Evolutionary conservation across 2,329 filamentous ascomycete genomes (phyloP).

Genomic region (Cladosporium austrohemisphaericum): DNA sequence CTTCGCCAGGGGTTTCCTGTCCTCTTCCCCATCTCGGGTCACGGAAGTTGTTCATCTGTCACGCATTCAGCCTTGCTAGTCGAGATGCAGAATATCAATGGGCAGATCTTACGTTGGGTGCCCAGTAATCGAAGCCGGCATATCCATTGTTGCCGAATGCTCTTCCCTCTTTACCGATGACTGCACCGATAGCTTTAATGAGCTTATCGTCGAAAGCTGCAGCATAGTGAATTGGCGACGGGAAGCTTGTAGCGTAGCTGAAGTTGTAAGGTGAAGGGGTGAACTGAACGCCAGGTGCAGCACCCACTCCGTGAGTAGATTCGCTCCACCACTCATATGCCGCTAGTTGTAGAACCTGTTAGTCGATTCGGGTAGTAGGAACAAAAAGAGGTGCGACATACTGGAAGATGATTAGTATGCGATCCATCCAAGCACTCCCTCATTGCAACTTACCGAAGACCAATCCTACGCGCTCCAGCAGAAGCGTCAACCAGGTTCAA

Average conservation of each 20-base stretch:
- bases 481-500: constrained; percentile 45
- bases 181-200: constrained; percentile 52
- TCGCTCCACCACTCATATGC: constrained; percentile 58
- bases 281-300: constrained; percentile 12
- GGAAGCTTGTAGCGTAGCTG: constrained; percentile 60
- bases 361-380: no score
- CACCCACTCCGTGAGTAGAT: constrained; percentile 49
- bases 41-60: constrained; percentile 13
- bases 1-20: constrained; percentile 39
- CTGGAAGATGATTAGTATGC: no score
- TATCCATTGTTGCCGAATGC: constrained; percentile 55
- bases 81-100: constrained; percentile 48
- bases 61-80: no score
- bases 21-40: constrained; percentile 24
- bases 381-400: no score
- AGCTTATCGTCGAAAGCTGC: constrained; percentile 61
- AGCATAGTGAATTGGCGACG: constrained; percentile 57
- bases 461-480: constrained; percentile 50
- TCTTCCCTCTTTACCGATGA: constrained; percentile 56
- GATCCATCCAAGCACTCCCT: no score
- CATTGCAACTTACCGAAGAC: no score
- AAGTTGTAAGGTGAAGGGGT: constrained; percentile 32
- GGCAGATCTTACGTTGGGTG: constrained; percentile 62
- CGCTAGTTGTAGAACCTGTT: no score
- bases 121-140: constrained; percentile 54